Evolutionary conservation across 768 basidiomycete species (phyloP).

Genomic region (Cystobasidiopsis lactophilus): DNA sequence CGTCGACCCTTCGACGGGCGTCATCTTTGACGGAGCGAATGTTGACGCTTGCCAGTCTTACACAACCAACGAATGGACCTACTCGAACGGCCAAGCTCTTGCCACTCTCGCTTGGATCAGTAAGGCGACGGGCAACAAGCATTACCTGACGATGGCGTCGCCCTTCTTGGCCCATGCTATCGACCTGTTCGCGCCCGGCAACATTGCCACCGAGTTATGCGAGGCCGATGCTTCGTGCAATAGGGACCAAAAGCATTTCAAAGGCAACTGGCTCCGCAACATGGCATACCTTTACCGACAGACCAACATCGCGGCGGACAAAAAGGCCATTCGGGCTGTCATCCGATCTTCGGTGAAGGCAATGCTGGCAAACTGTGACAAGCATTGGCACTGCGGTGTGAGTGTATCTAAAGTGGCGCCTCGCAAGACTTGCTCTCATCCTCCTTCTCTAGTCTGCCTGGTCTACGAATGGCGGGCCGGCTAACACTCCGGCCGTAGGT

Average conservation of each 20-base stretch:
- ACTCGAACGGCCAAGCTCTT: not conserved
- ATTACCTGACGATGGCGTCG: not conserved
- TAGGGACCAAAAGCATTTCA: constrained; percentile 2
- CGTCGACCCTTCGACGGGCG: not conserved
- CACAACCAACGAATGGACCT: not conserved
- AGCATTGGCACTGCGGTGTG: no score
- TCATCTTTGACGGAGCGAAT: not conserved
- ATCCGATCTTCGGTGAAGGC: not conserved
- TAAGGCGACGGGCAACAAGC: not conserved
- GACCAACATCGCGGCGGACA: not conserved
- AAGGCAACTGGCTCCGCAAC: not conserved
- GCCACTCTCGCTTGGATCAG: not conserved
- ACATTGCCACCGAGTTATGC: not conserved
- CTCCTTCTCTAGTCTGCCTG: no score
- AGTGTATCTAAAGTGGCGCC: no score
- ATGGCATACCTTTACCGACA: not conserved
- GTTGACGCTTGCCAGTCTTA: not conserved
- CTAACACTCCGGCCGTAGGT: no score
- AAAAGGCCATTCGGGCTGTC: not conserved
- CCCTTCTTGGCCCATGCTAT: not conserved
- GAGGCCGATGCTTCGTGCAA: not conserved
- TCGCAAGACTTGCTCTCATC: no score
- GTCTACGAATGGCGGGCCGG: no score
- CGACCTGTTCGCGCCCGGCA: not conserved
- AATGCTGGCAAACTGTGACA: not conserved